These are phyloP conservation scores for Heteromeles arbutifolia DNA, from an alignment of 306 rosid species.

Conservation along the genomic window DNA sequence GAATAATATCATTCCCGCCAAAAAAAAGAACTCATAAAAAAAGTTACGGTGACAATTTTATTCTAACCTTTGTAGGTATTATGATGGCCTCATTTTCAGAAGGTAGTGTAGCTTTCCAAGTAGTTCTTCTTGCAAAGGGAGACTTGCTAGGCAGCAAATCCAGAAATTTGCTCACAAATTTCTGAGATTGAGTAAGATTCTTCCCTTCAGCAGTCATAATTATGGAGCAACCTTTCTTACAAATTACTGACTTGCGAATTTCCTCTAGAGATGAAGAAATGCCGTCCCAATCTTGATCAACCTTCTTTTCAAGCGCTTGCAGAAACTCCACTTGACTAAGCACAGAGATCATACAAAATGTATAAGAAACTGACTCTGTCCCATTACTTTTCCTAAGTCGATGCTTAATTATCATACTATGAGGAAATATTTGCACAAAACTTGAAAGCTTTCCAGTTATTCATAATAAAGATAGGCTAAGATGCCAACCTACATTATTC, in stretches of 20 bases:
- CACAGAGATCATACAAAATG: constrained; percentile 16
- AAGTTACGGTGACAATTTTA: not conserved
- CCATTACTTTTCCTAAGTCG: not conserved
- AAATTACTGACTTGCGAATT: constrained; percentile 69
- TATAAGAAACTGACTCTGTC: not conserved
- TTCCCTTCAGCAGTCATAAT: constrained; percentile 80
- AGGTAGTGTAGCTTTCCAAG: constrained; percentile 59
- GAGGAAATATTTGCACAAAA: not conserved
- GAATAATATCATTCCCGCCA: constrained; percentile 13
- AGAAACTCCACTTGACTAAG: constrained; percentile 83
- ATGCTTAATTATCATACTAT: not conserved
- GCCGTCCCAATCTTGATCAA: constrained; percentile 76
- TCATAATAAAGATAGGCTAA: not conserved
- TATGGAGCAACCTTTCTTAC: constrained; percentile 63
- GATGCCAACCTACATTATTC: too few relatives aligned
- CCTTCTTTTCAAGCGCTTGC: constrained; percentile 68
- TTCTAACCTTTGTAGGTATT: constrained; percentile 78
- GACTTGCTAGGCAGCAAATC: constrained; percentile 68
- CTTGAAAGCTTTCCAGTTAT: constrained; percentile 2
- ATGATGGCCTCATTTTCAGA: constrained; percentile 76
- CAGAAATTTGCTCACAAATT: constrained; percentile 60
- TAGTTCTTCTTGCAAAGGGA: constrained; percentile 25
- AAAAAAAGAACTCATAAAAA: not conserved
- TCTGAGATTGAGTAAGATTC: constrained; percentile 44
- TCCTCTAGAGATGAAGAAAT: constrained; percentile 86